These are phyloP conservation scores for Fraxinus xanthoxyloides DNA, from an alignment of 305 asterid genomes.

Conservation along the genomic window DNA sequence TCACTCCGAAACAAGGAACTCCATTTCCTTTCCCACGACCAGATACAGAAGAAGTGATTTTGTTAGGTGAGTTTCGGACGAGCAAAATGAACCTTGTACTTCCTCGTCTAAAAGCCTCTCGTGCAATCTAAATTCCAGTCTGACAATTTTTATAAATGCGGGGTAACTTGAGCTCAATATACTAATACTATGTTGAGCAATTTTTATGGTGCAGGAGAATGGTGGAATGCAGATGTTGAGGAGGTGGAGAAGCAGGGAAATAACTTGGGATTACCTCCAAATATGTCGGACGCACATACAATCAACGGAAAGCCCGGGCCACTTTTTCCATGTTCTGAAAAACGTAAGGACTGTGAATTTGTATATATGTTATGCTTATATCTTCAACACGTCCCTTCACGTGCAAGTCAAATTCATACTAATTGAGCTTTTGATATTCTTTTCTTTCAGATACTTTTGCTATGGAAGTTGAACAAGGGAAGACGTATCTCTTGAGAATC, in stretches of 20 bases:
- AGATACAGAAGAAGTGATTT: slow-evolving; percentile 27
- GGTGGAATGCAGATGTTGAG: slow-evolving; percentile 42
- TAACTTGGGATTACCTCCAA: slow-evolving; percentile 32
- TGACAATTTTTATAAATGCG: background rate
- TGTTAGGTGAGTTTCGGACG: slow-evolving; percentile 24
- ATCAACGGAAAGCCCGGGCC: slow-evolving; percentile 41
- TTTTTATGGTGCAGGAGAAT: slow-evolving; percentile 28
- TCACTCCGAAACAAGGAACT: slow-evolving; percentile 32
- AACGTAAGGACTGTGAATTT: slow-evolving; percentile 16
- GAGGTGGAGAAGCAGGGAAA: slow-evolving; percentile 31
- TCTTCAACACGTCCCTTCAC: background rate
- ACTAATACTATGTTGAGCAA: background rate
- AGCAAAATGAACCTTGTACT: background rate
- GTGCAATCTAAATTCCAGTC: background rate
- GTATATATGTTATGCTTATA: background rate
- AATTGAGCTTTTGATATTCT: background rate
- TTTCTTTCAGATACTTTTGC: slow-evolving; percentile 30
- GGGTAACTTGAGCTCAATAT: background rate
- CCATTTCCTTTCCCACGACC: slow-evolving; percentile 37
- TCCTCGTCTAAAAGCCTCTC: background rate
- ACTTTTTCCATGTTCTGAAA: slow-evolving; percentile 31
- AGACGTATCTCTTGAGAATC: slow-evolving; percentile 32
- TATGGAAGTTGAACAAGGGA: slow-evolving; percentile 38
- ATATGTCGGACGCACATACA: slow-evolving; percentile 38
- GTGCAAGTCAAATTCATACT: background rate